These are phyloP conservation scores for Arxiozyma slooffiae DNA, from an alignment of 1,139 yeast genomes.

Conservation along the genomic window DNA sequence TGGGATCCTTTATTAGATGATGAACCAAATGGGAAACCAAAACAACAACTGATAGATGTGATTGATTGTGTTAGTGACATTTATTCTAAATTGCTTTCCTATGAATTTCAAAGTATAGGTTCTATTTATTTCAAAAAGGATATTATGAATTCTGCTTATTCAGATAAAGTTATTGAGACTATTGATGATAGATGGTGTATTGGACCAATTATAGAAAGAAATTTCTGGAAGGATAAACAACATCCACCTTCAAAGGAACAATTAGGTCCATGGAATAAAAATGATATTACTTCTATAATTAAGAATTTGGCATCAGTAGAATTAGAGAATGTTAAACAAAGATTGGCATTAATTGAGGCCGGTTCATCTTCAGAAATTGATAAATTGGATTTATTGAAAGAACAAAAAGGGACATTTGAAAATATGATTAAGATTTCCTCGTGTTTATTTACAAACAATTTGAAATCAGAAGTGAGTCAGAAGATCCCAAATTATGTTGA, in stretches of 20 bases:
- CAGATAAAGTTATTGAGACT: slow-evolving; percentile 1
- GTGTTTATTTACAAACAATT: slow-evolving; percentile 40
- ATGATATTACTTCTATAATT: slow-evolving; percentile 49
- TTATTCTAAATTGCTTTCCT: slow-evolving; percentile 41
- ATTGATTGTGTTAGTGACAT: slow-evolving; percentile 55
- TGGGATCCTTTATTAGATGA: slow-evolving; percentile 78
- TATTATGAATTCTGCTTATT: not conserved
- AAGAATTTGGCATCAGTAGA: slow-evolving; percentile 58
- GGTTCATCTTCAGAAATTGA: slow-evolving; percentile 36
- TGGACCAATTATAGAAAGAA: slow-evolving; percentile 80
- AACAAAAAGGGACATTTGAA: slow-evolving; percentile 50
- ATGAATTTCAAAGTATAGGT: slow-evolving; percentile 64
- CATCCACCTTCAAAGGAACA: slow-evolving; percentile 13
- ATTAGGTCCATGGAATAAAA: slow-evolving; percentile 67
- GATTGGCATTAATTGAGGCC: slow-evolving; percentile 48
- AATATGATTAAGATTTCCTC: slow-evolving; percentile 48
- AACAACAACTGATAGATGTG: slow-evolving; percentile 43
- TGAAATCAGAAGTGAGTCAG: slow-evolving; percentile 25
- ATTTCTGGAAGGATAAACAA: slow-evolving; percentile 57
- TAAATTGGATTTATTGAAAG: slow-evolving; percentile 37
- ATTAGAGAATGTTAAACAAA: slow-evolving; percentile 48
- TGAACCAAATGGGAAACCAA: slow-evolving; percentile 33
- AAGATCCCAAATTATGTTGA: slow-evolving; percentile 50
- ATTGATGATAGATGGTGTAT: slow-evolving; percentile 65
- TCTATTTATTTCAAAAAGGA: slow-evolving; percentile 53